Evolutionary conservation across 2,329 filamentous ascomycete species (phyloP).

Genomic region (Talaromyces funiculosus): DNA sequence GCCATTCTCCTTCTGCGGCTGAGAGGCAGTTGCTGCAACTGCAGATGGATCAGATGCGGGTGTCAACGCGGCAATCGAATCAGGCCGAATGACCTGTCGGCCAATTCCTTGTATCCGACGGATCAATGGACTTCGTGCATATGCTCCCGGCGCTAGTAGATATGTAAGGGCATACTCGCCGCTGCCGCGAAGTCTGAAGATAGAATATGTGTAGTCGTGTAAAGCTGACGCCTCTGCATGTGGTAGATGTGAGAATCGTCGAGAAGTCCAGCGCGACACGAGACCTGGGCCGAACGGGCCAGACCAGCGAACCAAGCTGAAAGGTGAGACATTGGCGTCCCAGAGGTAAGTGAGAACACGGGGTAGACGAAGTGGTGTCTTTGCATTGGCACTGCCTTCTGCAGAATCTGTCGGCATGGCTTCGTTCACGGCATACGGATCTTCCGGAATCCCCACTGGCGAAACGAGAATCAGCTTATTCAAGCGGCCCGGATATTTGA

Average conservation of each 20-base stretch:
- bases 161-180: constrained; percentile 93
- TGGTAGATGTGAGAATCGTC: constrained; percentile 85
- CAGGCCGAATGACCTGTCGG: constrained; percentile 53
- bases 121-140: constrained; percentile 81
- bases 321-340: constrained; percentile 95
- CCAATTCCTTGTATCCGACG: constrained; percentile 81
- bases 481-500: constrained; percentile 90
- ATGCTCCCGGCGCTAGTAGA: constrained; percentile 87
- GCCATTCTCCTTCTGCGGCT: constrained; percentile 53
- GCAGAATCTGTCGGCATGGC: constrained; percentile 71
- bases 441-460: constrained; percentile 89
- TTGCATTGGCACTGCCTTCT: constrained; percentile 29
- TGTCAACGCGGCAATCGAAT: constrained; percentile 15
- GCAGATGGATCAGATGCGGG: constrained; percentile 21
- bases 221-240: constrained; percentile 72
- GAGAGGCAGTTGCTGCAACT: constrained; percentile 15
- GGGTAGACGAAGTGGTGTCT: constrained; percentile 57
- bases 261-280: constrained; percentile 89
- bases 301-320: constrained; percentile 79
- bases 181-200: constrained; percentile 86
- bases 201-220: constrained; percentile 88
- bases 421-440: constrained; percentile 79
- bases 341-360: constrained; percentile 90
- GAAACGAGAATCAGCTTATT: constrained; percentile 96
- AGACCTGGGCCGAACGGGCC: constrained; percentile 87